Evolutionary conservation across 805 yeast species (phyloP).

Genomic region (Saccharomycopsis sp.): DNA sequence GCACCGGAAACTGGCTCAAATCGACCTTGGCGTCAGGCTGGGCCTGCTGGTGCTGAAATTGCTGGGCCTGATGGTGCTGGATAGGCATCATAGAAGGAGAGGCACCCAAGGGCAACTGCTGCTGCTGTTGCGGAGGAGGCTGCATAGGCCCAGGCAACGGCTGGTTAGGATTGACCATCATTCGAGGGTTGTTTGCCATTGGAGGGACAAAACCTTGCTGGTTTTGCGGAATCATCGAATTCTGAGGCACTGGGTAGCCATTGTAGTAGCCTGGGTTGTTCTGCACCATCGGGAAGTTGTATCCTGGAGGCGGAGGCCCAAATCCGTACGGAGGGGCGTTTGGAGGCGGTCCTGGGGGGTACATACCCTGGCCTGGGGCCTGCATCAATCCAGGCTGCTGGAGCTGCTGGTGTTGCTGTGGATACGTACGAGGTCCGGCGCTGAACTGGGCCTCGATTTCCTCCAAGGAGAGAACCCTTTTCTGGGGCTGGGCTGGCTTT

Average conservation of each 20-base stretch:
- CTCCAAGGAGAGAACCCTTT: conserved; percentile 62
- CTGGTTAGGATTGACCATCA: conserved; percentile 3
- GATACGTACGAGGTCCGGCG: conserved; percentile 27
- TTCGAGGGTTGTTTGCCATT: conserved; percentile 7
- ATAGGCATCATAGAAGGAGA: conserved; percentile 22
- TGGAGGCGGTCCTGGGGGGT: conserved; percentile 28
- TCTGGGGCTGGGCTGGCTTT: conserved; percentile 24
- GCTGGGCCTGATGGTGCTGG: conserved; percentile 21
- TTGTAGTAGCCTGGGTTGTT: background rate
- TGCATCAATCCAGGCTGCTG: conserved; percentile 21
- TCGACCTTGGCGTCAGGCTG: conserved; percentile 18
- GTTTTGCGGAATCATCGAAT: conserved; percentile 18
- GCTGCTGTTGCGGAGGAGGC: conserved; percentile 22
- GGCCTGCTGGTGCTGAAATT: conserved; percentile 20
- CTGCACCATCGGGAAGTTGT: conserved; percentile 3
- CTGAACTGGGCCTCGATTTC: conserved; percentile 78
- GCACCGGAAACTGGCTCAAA: conserved; percentile 19
- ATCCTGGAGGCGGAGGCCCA: conserved; percentile 22
- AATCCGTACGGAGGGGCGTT: conserved; percentile 9
- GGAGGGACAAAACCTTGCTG: conserved; percentile 5
- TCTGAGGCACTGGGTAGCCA: background rate
- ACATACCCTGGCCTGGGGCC: conserved; percentile 16
- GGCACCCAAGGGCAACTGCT: conserved; percentile 28
- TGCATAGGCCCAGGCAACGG: conserved; percentile 2
- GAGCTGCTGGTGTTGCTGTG: conserved; percentile 15